phyloP scores from a whole-genome alignment of 2,329 filamentous ascomycete genomes.

The Alternaria gaisen region DNA sequence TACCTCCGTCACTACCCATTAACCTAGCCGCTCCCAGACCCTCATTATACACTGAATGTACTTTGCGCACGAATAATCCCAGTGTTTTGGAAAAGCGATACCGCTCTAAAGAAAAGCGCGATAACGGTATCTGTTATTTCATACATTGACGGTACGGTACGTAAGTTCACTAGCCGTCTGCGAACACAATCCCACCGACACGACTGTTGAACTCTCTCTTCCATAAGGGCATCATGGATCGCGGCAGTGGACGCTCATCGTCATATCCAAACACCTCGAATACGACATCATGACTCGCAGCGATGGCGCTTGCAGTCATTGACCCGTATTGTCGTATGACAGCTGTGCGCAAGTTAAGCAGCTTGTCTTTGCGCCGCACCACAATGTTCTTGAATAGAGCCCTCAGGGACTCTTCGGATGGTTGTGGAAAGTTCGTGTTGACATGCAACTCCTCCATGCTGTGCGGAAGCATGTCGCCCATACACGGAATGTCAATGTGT shows the following conservation, averaged over 20 bases:
- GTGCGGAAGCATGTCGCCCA: constrained; percentile 45
- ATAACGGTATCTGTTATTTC: not conserved
- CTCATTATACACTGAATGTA: not conserved
- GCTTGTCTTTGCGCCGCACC: constrained; percentile 28
- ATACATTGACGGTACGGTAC: not conserved
- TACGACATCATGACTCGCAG: constrained; percentile 22
- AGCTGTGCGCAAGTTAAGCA: constrained; percentile 27
- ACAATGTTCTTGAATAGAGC: constrained; percentile 45
- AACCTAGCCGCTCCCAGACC: not conserved
- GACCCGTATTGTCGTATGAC: constrained; percentile 40
- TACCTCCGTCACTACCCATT: not conserved
- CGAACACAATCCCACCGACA: constrained; percentile 33
- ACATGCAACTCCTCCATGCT: constrained; percentile 41
- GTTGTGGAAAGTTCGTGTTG: constrained; percentile 41
- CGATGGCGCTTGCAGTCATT: constrained; percentile 26
- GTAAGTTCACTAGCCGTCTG: not conserved
- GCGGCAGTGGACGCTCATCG: constrained; percentile 18
- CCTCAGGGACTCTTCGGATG: constrained; percentile 30
- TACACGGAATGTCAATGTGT: constrained; percentile 44
- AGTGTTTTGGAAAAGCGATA: rapidly evolving
- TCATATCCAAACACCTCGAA: constrained; percentile 37
- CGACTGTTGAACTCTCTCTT: constrained; percentile 40
- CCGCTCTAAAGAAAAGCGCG: not conserved
- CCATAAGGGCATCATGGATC: constrained; percentile 46
- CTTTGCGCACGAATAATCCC: not conserved